These are phyloP conservation scores for Fusarium pseudonygamai DNA, from an alignment of 2,329 filamentous ascomycete species.

Conservation along the genomic window DNA sequence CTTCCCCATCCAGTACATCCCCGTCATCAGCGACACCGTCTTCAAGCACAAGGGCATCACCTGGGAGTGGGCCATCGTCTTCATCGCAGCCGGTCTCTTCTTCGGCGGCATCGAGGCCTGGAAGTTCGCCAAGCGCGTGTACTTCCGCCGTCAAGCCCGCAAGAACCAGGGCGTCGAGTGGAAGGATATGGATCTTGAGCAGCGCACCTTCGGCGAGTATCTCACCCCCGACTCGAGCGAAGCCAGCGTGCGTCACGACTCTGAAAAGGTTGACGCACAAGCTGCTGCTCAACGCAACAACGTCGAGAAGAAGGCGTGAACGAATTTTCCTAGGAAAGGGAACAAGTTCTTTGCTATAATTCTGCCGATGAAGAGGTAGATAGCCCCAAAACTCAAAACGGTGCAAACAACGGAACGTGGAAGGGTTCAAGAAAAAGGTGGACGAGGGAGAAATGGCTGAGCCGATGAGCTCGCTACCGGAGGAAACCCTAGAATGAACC, in stretches of 20 bases:
- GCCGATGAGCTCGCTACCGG: slow-evolving; percentile 30
- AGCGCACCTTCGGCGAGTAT: slow-evolving; percentile 53
- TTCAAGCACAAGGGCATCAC: slow-evolving; percentile 69
- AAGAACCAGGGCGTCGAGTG: slow-evolving; percentile 43
- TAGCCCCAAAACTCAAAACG: slow-evolving; percentile 8
- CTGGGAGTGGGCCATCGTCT: slow-evolving; percentile 72
- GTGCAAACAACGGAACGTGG: slow-evolving; percentile 21
- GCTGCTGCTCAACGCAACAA: slow-evolving; percentile 6
- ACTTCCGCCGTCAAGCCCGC: slow-evolving; percentile 44
- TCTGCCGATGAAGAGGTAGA: not conserved
- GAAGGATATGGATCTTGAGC: slow-evolving; percentile 53
- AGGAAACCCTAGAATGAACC: slow-evolving; percentile 20
- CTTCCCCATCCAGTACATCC: slow-evolving; percentile 67
- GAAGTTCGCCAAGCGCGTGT: slow-evolving; percentile 66
- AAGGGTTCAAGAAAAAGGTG: slow-evolving; percentile 27
- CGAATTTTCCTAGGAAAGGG: not conserved
- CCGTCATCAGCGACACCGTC: slow-evolving; percentile 65
- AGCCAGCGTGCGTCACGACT: slow-evolving; percentile 41
- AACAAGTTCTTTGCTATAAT: not conserved
- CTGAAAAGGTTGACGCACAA: slow-evolving; percentile 37
- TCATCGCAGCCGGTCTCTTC: slow-evolving; percentile 63
- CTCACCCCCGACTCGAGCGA: slow-evolving; percentile 44
- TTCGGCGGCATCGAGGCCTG: slow-evolving; percentile 67
- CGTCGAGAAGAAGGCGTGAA: slow-evolving; percentile 37
- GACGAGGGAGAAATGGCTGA: slow-evolving; percentile 46